These are phyloP conservation scores for Macrocybe gigantea DNA, from an alignment of 768 basidiomycete species.

Conservation along the genomic window DNA sequence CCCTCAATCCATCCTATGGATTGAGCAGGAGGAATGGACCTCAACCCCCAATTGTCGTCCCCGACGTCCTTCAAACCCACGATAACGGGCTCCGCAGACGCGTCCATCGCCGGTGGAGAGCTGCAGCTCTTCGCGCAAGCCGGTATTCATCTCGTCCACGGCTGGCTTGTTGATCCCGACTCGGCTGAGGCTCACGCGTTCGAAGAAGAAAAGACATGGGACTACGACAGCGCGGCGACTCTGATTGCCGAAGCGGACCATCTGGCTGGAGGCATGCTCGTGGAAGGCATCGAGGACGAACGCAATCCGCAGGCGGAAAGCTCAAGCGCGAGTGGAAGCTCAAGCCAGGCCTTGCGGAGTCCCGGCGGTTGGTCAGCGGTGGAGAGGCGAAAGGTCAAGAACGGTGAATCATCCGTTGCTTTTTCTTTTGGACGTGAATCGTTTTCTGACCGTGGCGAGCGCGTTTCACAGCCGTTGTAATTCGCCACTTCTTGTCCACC, in stretches of 20 bases:
- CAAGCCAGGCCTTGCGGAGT: neutral
- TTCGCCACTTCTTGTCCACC: slow-evolving; percentile 62
- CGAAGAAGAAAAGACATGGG: slow-evolving; percentile 33
- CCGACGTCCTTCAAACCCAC: slow-evolving; percentile 50
- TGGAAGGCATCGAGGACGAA: slow-evolving; percentile 28
- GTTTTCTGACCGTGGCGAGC: neutral
- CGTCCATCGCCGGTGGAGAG: slow-evolving; percentile 55
- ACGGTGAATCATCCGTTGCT: slow-evolving; percentile 42
- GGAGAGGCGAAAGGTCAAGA: slow-evolving; percentile 58
- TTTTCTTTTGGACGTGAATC: neutral
- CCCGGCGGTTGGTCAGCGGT: slow-evolving; percentile 36
- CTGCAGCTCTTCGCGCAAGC: slow-evolving; percentile 82
- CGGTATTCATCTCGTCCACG: slow-evolving; percentile 78
- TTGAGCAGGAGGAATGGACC: slow-evolving; percentile 75
- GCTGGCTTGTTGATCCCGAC: slow-evolving; percentile 79
- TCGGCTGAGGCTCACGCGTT: slow-evolving; percentile 55
- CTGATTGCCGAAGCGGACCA: slow-evolving; percentile 76
- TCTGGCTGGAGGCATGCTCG: slow-evolving; percentile 55
- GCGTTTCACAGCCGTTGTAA: slow-evolving; percentile 46
- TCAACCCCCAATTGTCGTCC: slow-evolving; percentile 80
- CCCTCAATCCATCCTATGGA: neutral
- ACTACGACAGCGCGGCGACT: slow-evolving; percentile 72
- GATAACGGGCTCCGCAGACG: slow-evolving; percentile 31
- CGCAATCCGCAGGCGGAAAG: slow-evolving; percentile 9
- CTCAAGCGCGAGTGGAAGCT: slow-evolving; percentile 5